These are phyloP conservation scores for Spiraea crenata DNA, from an alignment of 331 rosid species.

Conservation along the genomic window DNA sequence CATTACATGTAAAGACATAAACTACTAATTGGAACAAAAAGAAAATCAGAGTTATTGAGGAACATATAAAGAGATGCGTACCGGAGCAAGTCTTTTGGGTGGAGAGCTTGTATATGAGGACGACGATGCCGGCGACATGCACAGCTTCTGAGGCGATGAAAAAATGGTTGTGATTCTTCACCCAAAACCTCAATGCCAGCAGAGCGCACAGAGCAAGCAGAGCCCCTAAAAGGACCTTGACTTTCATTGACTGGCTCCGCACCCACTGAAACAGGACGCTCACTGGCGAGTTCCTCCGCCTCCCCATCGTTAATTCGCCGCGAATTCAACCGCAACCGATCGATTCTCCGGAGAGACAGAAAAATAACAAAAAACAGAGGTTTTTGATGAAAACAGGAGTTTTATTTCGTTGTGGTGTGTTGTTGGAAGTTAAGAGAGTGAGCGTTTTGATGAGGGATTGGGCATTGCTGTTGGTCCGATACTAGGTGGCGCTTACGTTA, in stretches of 20 bases:
- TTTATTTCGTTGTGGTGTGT: background rate
- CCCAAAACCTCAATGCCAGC: conserved; percentile 37
- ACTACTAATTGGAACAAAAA: background rate
- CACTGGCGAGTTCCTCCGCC: conserved; percentile 32
- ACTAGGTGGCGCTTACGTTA: conserved; percentile 26
- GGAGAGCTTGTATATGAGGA: conserved; percentile 68
- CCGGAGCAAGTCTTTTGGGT: conserved; percentile 78
- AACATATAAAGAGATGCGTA: conserved; percentile 10
- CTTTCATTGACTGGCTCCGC: conserved; percentile 42
- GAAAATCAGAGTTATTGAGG: conserved; percentile 3
- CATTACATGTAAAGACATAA: no score
- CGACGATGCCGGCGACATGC: conserved; percentile 53
- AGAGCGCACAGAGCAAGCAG: conserved; percentile 42
- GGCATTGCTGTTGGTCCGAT: conserved; percentile 28
- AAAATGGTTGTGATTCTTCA: conserved; percentile 30
- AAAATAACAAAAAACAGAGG: background rate
- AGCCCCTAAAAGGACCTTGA: conserved; percentile 42
- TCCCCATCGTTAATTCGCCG: conserved; percentile 35
- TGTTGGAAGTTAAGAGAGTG: background rate
- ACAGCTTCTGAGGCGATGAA: conserved; percentile 43
- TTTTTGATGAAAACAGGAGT: background rate
- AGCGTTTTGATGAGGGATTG: conserved; percentile 25
- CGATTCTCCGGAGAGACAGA: background rate
- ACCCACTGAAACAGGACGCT: conserved; percentile 42
- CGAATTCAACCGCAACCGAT: background rate